A percentile compares a stretch with the other conserved stretches of the same genome.
Evolutionary conservation across 78 protist genomes (phyloP).

Genomic region (Reticulomyxa filosa): DNA sequence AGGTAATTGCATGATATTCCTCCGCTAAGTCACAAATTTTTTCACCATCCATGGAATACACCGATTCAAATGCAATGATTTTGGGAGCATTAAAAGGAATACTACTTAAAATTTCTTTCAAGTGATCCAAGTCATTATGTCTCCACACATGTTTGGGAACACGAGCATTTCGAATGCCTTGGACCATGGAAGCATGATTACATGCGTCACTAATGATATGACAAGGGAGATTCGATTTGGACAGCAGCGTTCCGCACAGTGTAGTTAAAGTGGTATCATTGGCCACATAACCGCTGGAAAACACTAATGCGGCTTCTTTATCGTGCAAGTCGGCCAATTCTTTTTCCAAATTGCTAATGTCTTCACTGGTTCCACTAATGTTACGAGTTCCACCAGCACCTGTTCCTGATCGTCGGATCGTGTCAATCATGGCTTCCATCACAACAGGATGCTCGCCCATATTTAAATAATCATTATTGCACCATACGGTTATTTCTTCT

Average conservation of each 20-base stretch:
- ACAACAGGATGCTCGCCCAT: conserved; percentile 37
- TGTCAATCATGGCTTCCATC: conserved; percentile 21
- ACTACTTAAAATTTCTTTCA: conserved; percentile 37
- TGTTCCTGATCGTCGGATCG: conserved; percentile 48
- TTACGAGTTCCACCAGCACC: conserved; percentile 85
- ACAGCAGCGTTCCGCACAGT: conserved; percentile 37
- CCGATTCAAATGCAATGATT: conserved; percentile 64
- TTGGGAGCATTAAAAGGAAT: conserved; percentile 34
- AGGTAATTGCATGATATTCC: conserved; percentile 57
- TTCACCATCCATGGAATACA: conserved; percentile 69
- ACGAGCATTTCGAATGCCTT: conserved; percentile 48
- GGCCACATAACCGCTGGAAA: conserved; percentile 56
- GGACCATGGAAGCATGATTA: conserved; percentile 75
- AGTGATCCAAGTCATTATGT: conserved; percentile 61
- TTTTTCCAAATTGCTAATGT: conserved; percentile 41
- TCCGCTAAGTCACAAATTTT: conserved; percentile 54
- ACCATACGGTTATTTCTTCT: conserved; percentile 51
- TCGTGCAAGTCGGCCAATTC: conserved; percentile 53
- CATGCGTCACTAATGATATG: conserved; percentile 44
- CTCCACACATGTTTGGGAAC: conserved; percentile 33
- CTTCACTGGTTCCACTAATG: conserved; percentile 52
- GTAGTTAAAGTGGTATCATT: conserved; percentile 55
- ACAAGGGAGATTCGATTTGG: too few species aligned
- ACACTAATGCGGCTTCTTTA: conserved; percentile 35
- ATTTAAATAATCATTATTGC: conserved; percentile 70